Evolutionary conservation across 169 alveolate genomes (phyloP).

Genomic region (Plasmodium relictum): DNA sequence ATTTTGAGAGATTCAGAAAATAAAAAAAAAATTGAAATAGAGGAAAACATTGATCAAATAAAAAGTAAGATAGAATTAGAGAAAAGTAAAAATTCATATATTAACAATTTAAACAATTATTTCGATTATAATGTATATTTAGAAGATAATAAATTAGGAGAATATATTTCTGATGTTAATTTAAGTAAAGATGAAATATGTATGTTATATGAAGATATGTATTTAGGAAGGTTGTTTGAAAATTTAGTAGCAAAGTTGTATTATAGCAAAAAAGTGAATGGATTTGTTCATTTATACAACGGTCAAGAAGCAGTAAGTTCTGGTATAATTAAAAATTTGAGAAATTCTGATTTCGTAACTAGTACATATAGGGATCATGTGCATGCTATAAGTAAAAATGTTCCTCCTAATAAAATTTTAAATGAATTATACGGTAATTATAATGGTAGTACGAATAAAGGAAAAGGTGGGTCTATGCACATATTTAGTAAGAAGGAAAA

Average conservation of each 20-base stretch:
- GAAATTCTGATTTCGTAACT: constrained; percentile 87
- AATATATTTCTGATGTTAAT: constrained; percentile 47
- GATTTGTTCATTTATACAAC: constrained; percentile 91
- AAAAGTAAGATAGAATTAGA: background rate
- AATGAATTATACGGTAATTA: constrained; percentile 91
- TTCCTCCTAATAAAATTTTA: constrained; percentile 87
- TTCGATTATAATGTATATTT: constrained; percentile 23
- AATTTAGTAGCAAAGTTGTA: constrained; percentile 90
- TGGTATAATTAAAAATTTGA: constrained; percentile 90
- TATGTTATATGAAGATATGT: constrained; percentile 88
- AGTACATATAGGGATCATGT: constrained; percentile 93
- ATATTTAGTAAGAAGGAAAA: constrained; percentile 86
- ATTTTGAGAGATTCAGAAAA: too few relatives aligned
- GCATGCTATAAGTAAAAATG: constrained; percentile 90
- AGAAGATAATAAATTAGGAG: constrained; percentile 37
- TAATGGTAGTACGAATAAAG: constrained; percentile 89
- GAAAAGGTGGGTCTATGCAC: constrained; percentile 95
- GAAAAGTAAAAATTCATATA: too few relatives aligned
- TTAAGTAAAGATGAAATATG: constrained; percentile 83
- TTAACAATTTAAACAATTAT: constrained; percentile 5
- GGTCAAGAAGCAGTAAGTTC: constrained; percentile 92
- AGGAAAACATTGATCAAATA: background rate
- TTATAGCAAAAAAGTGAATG: constrained; percentile 89
- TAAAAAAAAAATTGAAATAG: background rate
- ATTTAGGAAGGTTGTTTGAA: constrained; percentile 88